Conservation (phyloP, 176 grass and related monocot genomes). For the Avena sativa region DNA sequence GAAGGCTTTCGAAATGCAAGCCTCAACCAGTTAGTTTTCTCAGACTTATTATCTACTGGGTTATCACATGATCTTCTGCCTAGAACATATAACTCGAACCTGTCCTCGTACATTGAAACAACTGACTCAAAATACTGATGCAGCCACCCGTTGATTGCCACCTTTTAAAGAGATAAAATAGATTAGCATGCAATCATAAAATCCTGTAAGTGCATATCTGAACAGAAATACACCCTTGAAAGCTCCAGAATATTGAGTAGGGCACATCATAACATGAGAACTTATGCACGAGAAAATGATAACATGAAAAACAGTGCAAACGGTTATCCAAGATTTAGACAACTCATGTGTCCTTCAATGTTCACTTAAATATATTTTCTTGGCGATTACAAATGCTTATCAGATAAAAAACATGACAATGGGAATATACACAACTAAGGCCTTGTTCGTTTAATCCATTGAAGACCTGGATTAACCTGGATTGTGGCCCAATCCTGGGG, state of each 20-base stretch:
- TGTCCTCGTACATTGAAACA: conserved; percentile 91
- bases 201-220: conserved; percentile 1
- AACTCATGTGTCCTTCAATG: conserved; percentile 22
- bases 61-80: conserved; percentile 57
- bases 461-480: too few relatives aligned
- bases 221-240: background rate
- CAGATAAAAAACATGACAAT: background rate
- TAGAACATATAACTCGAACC: conserved; percentile 79
- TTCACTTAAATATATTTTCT: conserved; percentile 35
- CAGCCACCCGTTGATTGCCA: conserved; percentile 84
- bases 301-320: conserved; percentile 15
- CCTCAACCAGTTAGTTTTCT: conserved; percentile 67
- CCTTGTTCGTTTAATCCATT: too few relatives aligned
- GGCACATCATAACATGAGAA: conserved; percentile 28
- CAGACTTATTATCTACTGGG: conserved; percentile 38
- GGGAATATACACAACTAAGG: background rate
- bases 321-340: background rate
- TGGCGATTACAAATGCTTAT: conserved; percentile 11
- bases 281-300: background rate
- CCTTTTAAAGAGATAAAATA: conserved; percentile 69
- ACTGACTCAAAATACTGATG: conserved; percentile 87
- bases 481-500: too few relatives aligned
- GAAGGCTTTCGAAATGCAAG: conserved; percentile 57
- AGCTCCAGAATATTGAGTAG: conserved; percentile 10
- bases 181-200: conserved; percentile 30